Conservation (phyloP, 805 yeast genomes). For the Deakozyma indianensis region DNA sequence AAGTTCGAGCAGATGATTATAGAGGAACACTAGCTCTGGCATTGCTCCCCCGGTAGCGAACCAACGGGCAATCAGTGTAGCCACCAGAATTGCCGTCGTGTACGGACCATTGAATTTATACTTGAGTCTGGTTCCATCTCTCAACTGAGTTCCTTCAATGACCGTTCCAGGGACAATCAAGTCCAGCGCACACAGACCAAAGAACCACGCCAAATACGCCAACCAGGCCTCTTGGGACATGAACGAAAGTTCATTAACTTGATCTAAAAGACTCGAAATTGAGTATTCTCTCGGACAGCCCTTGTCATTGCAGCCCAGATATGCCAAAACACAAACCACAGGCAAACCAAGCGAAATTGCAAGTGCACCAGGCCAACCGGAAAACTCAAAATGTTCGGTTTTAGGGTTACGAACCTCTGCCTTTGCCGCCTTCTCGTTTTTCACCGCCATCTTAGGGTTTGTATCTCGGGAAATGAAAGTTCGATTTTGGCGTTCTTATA, state of each 20-base stretch:
- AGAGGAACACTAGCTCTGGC: constrained; percentile 72
- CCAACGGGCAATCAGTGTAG: constrained; percentile 36
- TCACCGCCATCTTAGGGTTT: too few relatives aligned
- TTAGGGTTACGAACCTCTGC: constrained; percentile 40
- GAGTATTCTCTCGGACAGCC: constrained; percentile 18
- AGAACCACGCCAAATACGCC: constrained; percentile 63
- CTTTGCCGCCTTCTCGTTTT: too few relatives aligned
- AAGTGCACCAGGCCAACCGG: constrained; percentile 63
- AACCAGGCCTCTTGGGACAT: constrained; percentile 33
- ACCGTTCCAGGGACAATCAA: constrained; percentile 48
- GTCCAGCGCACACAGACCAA: constrained; percentile 48
- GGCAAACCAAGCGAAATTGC: constrained; percentile 59
- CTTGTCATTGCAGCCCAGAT: constrained; percentile 43
- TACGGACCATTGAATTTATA: constrained; percentile 76
- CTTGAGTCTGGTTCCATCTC: constrained; percentile 58
- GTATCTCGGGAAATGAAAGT: too few relatives aligned
- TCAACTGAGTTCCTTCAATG: constrained; percentile 49
- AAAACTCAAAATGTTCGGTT: constrained; percentile 61
- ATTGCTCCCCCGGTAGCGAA: constrained; percentile 34
- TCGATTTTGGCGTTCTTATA: too few relatives aligned
- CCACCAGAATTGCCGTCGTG: constrained; percentile 29
- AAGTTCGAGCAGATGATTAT: constrained; percentile 52
- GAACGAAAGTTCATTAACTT: constrained; percentile 8
- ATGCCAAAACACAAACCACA: constrained; percentile 39
- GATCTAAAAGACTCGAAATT: constrained; percentile 6